A percentile compares a stretch with the other conserved stretches of the same genome.
These are phyloP conservation scores for Aspergillus melleus DNA, from an alignment of 2,329 filamentous ascomycete genomes.

Conservation along the genomic window DNA sequence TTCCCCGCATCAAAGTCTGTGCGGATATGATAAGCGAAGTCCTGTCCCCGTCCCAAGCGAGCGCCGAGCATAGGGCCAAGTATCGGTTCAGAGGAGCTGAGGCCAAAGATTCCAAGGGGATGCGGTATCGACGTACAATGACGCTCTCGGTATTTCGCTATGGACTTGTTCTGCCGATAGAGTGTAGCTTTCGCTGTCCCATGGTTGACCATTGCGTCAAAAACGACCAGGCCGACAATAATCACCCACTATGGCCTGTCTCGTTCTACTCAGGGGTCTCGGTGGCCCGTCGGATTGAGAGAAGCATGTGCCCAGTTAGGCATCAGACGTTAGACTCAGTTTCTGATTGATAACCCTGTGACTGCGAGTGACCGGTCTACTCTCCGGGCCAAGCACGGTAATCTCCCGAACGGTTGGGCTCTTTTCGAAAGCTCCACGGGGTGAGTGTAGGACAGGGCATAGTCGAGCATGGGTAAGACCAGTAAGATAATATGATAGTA, in stretches of 20 bases:
- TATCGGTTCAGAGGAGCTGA: background rate
- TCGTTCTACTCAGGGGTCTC: no score
- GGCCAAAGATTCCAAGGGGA: background rate
- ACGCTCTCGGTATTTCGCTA: background rate
- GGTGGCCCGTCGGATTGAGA: background rate
- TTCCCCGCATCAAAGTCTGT: background rate
- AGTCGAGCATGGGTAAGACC: no score
- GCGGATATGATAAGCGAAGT: background rate
- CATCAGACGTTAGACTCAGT: background rate
- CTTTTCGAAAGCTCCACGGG: background rate
- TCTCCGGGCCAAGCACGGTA: background rate
- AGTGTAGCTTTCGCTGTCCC: background rate
- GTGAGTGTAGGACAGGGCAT: no score
- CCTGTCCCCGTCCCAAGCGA: background rate
- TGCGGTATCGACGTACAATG: background rate
- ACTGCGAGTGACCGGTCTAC: background rate
- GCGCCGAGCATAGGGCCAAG: background rate
- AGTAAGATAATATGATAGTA: no score
- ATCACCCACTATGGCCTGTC: background rate
- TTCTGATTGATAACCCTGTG: background rate
- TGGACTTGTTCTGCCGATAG: background rate
- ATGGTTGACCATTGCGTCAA: background rate
- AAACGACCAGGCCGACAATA: background rate
- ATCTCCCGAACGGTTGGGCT: background rate
- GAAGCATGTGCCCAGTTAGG: background rate